Evolutionary conservation across 257 asterid species (phyloP).

Genomic region (Gentiana macrophylla): DNA sequence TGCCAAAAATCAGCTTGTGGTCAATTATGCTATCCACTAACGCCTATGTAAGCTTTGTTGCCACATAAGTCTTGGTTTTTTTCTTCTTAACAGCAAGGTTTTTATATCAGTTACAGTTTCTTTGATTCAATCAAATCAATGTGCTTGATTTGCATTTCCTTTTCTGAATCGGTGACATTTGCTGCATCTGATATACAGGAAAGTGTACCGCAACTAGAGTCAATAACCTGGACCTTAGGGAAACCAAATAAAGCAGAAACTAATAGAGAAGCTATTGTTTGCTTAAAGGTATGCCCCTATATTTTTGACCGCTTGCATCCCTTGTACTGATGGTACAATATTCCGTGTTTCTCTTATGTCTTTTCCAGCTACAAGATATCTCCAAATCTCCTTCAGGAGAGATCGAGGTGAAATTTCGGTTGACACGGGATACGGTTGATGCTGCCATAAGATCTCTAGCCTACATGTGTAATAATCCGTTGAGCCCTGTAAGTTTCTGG

Average conservation of each 20-base stretch:
- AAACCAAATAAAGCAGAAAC: conserved; percentile 16
- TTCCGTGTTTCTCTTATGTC: background rate
- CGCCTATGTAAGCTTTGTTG: no score
- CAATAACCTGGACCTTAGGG: conserved; percentile 42
- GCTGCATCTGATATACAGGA: conserved; percentile 16
- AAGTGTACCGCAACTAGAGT: conserved; percentile 33
- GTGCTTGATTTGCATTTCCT: background rate
- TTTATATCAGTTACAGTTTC: no score
- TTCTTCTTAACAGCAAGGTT: no score
- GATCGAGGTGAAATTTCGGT: conserved; percentile 37
- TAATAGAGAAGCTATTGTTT: conserved; percentile 29
- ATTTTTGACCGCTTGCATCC: background rate
- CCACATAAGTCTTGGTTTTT: no score
- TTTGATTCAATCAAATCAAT: background rate
- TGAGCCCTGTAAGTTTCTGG: conserved; percentile 17
- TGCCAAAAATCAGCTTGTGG: no score
- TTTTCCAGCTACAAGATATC: conserved; percentile 33
- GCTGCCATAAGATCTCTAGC: conserved; percentile 37
- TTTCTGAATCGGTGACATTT: background rate
- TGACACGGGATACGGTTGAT: conserved; percentile 31
- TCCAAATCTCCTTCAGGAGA: conserved; percentile 23
- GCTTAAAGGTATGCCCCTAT: conserved; percentile 29
- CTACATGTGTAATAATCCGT: conserved; percentile 26
- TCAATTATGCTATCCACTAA: no score
- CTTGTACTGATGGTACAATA: background rate